These are phyloP conservation scores for Termitomyces sp. DNA, from an alignment of 768 basidiomycete species.

Conservation along the genomic window DNA sequence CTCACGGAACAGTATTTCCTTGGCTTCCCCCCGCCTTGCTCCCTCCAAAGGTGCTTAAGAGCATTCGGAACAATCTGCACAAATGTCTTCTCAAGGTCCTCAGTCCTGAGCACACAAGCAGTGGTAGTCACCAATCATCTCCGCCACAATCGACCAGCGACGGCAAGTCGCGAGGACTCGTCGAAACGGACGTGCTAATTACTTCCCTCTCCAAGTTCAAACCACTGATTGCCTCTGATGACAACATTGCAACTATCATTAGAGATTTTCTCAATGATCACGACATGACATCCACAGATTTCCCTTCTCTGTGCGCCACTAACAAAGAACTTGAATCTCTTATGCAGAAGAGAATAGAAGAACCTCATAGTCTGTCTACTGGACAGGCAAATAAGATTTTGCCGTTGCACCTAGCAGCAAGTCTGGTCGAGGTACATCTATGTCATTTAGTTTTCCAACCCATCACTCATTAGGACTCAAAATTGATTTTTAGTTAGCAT, in stretches of 20 bases:
- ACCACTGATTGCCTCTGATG: not conserved
- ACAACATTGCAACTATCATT: not conserved
- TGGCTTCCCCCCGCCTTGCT: too few species aligned
- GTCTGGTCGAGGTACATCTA: conserved; percentile 1
- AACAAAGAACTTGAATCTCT: conserved; percentile 4
- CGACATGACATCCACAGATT: not conserved
- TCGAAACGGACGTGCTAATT: too few species aligned
- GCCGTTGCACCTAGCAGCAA: conserved; percentile 3
- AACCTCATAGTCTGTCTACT: not conserved
- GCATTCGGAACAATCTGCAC: too few species aligned
- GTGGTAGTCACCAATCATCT: too few species aligned
- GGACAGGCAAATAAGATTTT: not conserved
- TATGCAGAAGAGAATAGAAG: conserved; percentile 9
- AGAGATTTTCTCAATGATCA: not conserved
- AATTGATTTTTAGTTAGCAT: conserved; percentile 7
- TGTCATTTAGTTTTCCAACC: too few species aligned
- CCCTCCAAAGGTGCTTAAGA: too few species aligned
- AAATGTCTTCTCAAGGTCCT: too few species aligned
- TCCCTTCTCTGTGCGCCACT: not conserved
- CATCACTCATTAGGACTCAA: not conserved
- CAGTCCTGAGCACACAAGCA: too few species aligned
- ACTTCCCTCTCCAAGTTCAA: too few species aligned
- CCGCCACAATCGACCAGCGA: too few species aligned
- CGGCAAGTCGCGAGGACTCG: too few species aligned
- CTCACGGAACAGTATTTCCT: too few species aligned